phyloP scores from a whole-genome alignment of 805 yeast species.

The Metschnikowia koreensis region DNA sequence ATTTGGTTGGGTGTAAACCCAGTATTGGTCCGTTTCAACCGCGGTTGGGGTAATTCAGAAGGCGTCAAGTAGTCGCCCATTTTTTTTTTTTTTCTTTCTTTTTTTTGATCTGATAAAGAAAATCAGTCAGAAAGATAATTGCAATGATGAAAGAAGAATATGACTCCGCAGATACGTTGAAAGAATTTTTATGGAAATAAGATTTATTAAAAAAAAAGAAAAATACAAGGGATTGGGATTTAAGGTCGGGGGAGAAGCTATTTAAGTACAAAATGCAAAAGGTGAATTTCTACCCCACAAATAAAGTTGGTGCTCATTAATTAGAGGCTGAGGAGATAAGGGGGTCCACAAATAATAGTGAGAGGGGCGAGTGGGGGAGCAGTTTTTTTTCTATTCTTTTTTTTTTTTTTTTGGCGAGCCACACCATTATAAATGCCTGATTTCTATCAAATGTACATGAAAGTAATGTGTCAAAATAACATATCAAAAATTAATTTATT shows the following conservation, averaged over 20 bases:
- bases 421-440: too few relatives aligned
- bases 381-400: too few relatives aligned
- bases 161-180: neutral
- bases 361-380: neutral
- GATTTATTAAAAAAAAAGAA: neutral
- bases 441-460: too few relatives aligned
- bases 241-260: neutral
- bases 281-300: neutral
- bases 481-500: too few relatives aligned
- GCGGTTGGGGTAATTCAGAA: conserved; percentile 37
- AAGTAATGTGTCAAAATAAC: too few relatives aligned
- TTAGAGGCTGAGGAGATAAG: neutral
- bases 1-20: conserved; percentile 92
- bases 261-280: neutral
- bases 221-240: neutral
- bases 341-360: neutral
- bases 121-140: too few relatives aligned
- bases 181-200: neutral
- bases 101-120: too few relatives aligned
- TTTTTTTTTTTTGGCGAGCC: too few relatives aligned
- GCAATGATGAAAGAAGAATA: neutral
- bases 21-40: conserved; percentile 73
- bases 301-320: neutral
- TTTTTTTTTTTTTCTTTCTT: neutral
- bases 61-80: conserved; percentile 42